phyloP scores from a whole-genome alignment of 139 green algal species.

The Trebouxia sp. region DNA sequence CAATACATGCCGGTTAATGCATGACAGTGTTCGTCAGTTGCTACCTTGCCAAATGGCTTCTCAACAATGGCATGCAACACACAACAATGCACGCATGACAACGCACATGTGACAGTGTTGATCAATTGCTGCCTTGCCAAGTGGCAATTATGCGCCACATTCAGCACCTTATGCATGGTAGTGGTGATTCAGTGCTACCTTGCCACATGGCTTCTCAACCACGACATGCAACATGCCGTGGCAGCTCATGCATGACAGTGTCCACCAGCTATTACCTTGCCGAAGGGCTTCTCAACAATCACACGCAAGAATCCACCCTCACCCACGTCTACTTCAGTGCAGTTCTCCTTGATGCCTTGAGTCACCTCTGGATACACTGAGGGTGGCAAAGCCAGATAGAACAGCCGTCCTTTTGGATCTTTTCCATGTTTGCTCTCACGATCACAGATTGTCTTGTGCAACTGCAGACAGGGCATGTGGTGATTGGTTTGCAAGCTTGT shows the following conservation, averaged over 20 bases:
- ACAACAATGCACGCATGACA: too few species aligned
- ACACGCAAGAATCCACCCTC: constrained; percentile 62
- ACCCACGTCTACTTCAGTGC: constrained; percentile 15
- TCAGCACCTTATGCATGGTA: too few species aligned
- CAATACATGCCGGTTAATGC: too few species aligned
- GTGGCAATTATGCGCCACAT: too few species aligned
- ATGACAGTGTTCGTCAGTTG: too few species aligned
- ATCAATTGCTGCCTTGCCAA: constrained; percentile 73
- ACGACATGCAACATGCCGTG: too few species aligned
- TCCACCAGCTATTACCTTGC: constrained; percentile 43
- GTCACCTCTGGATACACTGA: constrained; percentile 90
- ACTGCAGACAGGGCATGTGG: neutral
- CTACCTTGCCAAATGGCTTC: constrained; percentile 83
- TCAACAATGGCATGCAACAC: constrained; percentile 80
- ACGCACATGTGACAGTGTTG: too few species aligned
- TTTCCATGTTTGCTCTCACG: constrained; percentile 46
- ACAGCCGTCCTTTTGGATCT: constrained; percentile 71
- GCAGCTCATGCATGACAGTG: too few species aligned
- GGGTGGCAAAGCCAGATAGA: constrained; percentile 96
- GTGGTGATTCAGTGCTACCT: too few species aligned
- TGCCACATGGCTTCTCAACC: too few species aligned
- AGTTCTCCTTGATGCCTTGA: constrained; percentile 42
- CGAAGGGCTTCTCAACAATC: constrained; percentile 92
- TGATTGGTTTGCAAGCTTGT: neutral
- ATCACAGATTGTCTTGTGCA: constrained; percentile 46